These are phyloP conservation scores for Amborella trichopoda DNA, from an alignment of 164 flowering plant species.

Conservation along the genomic window DNA sequence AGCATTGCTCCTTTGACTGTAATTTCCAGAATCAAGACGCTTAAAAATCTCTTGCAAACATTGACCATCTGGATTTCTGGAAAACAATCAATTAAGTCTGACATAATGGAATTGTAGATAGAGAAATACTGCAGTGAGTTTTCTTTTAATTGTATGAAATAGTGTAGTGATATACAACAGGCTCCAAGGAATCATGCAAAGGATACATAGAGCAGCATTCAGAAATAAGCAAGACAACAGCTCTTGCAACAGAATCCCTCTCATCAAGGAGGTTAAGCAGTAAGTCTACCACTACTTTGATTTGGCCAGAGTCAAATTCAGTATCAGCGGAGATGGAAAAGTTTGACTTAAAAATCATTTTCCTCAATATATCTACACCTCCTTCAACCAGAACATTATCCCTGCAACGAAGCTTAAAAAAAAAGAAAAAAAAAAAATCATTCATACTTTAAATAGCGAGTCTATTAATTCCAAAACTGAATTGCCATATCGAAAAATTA, in stretches of 20 bases:
- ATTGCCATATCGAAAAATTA: too few species aligned
- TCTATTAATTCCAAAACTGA: too few species aligned
- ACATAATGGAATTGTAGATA: too few species aligned
- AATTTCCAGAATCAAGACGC: constrained; percentile 30
- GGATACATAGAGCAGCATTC: constrained; percentile 63
- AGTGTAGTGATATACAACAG: too few species aligned
- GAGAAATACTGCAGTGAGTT: too few species aligned
- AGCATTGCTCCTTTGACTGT: constrained; percentile 52
- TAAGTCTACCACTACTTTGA: constrained; percentile 34
- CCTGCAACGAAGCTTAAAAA: constrained; percentile 41
- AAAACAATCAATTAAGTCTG: too few species aligned
- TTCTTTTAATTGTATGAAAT: too few species aligned
- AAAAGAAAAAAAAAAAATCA: constrained; percentile 1
- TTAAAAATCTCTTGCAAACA: constrained; percentile 49
- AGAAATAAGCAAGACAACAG: constrained; percentile 51
- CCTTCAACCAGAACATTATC: constrained; percentile 56
- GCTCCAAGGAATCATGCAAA: constrained; percentile 2
- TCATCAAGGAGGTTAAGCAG: constrained; percentile 67
- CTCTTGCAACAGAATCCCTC: constrained; percentile 57
- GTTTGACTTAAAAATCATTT: constrained; percentile 27
- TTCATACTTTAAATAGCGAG: neutral
- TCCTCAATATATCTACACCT: constrained; percentile 48
- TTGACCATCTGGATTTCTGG: constrained; percentile 35
- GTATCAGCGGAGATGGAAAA: constrained; percentile 19
- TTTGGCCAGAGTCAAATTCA: constrained; percentile 17